phyloP scores from a whole-genome alignment of 2,329 filamentous ascomycete genomes.

The Colletotrichum tropicicola region DNA sequence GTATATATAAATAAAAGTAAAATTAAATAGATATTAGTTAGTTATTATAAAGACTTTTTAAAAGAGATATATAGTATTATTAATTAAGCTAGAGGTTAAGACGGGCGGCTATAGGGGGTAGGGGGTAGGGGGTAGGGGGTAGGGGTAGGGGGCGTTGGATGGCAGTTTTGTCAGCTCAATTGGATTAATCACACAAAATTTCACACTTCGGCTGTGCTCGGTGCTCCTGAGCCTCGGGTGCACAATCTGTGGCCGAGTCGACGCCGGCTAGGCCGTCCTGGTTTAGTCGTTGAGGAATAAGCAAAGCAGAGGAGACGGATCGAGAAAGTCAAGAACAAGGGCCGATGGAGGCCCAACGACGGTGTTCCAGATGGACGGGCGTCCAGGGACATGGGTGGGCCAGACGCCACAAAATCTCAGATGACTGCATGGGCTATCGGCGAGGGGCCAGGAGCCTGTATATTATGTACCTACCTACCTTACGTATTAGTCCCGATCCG shows the following conservation, averaged over 20 bases:
- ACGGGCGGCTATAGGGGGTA: too few relatives aligned
- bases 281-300: slow-evolving; percentile 16
- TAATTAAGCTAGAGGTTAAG: too few relatives aligned
- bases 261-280: background rate
- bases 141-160: too few relatives aligned
- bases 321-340: slow-evolving; percentile 17
- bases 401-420: slow-evolving; percentile 25
- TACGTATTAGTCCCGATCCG: slow-evolving; percentile 1
- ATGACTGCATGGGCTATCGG: slow-evolving; percentile 16
- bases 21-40: too few relatives aligned
- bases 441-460: background rate
- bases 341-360: slow-evolving; percentile 12
- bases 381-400: slow-evolving; percentile 6
- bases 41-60: too few relatives aligned
- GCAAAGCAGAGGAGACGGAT: slow-evolving; percentile 14
- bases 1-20: too few relatives aligned
- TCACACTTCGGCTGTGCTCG: too few relatives aligned
- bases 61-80: too few relatives aligned
- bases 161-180: too few relatives aligned
- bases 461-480: background rate
- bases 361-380: slow-evolving; percentile 12
- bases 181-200: too few relatives aligned
- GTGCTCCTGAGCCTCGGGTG: too few relatives aligned
- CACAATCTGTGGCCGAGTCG: background rate
- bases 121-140: too few relatives aligned